Base-by-base conservation (phyloP, 1,139 yeast species). In the Blastobotrys illinoisensis region DNA sequence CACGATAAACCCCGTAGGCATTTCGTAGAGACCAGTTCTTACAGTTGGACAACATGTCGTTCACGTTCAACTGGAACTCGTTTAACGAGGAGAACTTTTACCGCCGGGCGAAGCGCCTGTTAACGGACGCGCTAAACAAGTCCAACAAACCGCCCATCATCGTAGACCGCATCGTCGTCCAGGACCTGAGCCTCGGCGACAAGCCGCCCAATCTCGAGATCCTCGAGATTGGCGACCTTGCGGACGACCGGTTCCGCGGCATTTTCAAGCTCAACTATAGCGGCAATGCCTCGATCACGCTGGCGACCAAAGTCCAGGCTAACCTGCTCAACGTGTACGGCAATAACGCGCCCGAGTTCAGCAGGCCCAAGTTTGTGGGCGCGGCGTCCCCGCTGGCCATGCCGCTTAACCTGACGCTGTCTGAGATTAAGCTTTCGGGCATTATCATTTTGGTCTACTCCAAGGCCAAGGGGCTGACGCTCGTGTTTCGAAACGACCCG, bases 401-500 rank as follows among this genome's bases (percentile, higher is more conserved):
- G 57, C 96, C 96, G 1, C 75, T 89, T 63, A 88, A 86, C 65
- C 75, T 89, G 60, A 85, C 85, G 49, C 74, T 89, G 52, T 82
- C 90, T 45, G 86, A 86, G 58, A 85, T 89, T 58, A 79, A 79
- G 61, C 76, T 89, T 52, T 81, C 85, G 56, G 95, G 96, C 1
- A 88, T 89, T 58, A 90, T 91, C 19, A 86, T 89, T 55, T 81
- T 88, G 60, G 96, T 89, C 1, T 89, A 87, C 67, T 82, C 88
- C 40, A 85, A 86, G 64, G 79, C 88, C 4, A 88, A 88, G 66
- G 96, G 97, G 0, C 77, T 89, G 52, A 89, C 96, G 0, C 73
- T 89, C 47, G 97, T 89, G 36, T 89, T 89, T 71, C 79, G 93
- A 62, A 89, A 89, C 69, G 97, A 89, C 69, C 96, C 96, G 0